Conservation (phyloP, 768 basidiomycete genomes). For the Amanita molliuscula region DNA sequence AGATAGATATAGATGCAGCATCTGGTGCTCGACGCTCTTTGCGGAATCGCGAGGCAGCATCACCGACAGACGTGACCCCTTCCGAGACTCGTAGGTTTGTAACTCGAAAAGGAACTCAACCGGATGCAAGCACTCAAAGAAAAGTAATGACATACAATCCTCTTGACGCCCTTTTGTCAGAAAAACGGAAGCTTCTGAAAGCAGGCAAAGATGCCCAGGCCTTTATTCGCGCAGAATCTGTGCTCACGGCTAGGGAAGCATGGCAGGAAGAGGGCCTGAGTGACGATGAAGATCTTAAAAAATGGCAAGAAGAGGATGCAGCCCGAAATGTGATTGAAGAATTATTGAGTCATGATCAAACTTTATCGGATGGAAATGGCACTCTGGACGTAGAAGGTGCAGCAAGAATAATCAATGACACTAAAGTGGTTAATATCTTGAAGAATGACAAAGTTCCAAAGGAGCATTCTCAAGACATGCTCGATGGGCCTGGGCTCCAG, state of each 20-base stretch:
- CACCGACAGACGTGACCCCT: background rate
- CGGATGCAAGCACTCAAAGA: background rate
- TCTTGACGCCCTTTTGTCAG: slow-evolving; percentile 42
- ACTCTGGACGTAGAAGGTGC: slow-evolving; percentile 21
- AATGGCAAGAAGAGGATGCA: slow-evolving; percentile 26
- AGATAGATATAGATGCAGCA: background rate
- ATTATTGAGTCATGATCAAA: background rate
- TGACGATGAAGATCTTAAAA: background rate
- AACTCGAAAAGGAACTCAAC: background rate
- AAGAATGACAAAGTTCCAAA: slow-evolving; percentile 24
- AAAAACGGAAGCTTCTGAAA: slow-evolving; percentile 33
- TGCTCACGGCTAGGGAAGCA: slow-evolving; percentile 20
- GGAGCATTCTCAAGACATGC: slow-evolving; percentile 10
- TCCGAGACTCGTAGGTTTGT: background rate
- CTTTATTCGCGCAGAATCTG: slow-evolving; percentile 34
- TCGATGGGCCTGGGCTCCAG: slow-evolving; percentile 1
- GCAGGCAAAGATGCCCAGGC: slow-evolving; percentile 30
- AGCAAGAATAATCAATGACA: slow-evolving; percentile 23
- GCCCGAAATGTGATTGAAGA: slow-evolving; percentile 27
- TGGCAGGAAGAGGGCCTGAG: slow-evolving; percentile 22
- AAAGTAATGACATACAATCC: slow-evolving; percentile 30
- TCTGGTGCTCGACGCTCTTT: background rate
- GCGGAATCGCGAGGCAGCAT: background rate
- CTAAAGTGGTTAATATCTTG: slow-evolving; percentile 33
- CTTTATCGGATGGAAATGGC: slow-evolving; percentile 9